Base-by-base conservation (phyloP, 352 stramenopile species). In the Globisporangium emineosum region DNA sequence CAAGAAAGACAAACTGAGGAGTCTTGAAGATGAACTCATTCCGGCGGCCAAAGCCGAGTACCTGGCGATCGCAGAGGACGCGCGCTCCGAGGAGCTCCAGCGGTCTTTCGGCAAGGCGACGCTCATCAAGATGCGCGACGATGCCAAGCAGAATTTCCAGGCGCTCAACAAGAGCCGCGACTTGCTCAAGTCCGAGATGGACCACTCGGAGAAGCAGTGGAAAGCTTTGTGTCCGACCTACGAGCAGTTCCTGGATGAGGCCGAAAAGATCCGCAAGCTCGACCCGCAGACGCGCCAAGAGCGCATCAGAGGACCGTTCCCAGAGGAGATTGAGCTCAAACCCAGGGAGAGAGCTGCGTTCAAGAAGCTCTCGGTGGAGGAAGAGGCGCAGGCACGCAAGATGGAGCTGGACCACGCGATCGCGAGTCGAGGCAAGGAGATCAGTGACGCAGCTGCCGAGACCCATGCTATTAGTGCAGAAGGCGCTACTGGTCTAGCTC, bases 361-460 rank as follows among this genome's bases (percentile, higher is more conserved):
- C 69, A 91, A 91, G 51, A 93, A 93, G 51, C 66, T 93, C 23
- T 93, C 84, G n/a, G 82, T 88, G 0, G 82, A 93, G 32, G 84
- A 93, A 68, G 84, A 93, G 60, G 80, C 81, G 0, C 61, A 87
- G 51, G 84, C 79, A n/a, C 58, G 84, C 17, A 78, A 77, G 29
- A 23, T 57, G 10, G 84, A 93, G 60, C 72, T 93, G 17, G 83
- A 80, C 40, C 69, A 65, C 25, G 84, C 84, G 25, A 91, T 93
- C 21, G 84, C 84, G 0, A 75, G 81, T 40, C 77, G 84, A 1
- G 72, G 73, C 45, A 86, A 77, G 47, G 82, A 82, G 35, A 82
- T 89, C 6, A 70, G 47, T 12, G 66, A 71, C 5, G 52, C 49
- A 2, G 58, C 37, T 0, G 4, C 49, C 12, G 57, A 45, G 7